Conservation (phyloP, 2,329 filamentous ascomycete species). For the Alternaria atra region DNA sequence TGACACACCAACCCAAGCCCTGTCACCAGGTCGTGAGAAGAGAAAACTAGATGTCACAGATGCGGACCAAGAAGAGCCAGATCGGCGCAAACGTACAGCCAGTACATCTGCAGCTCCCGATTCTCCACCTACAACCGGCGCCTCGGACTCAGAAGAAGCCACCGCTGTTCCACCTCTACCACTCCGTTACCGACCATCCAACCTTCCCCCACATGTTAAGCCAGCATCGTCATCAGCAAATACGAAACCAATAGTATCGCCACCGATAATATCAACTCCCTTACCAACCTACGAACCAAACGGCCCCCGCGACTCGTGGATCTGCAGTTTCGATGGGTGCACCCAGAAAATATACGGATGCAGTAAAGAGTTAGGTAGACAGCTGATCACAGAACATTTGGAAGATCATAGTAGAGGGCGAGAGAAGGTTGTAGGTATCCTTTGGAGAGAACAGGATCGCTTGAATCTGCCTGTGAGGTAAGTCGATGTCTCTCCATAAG, state of each 20-base stretch:
- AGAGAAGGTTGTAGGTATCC: constrained; percentile 59
- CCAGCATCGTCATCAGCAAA: constrained; percentile 6
- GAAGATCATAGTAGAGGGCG: constrained; percentile 67
- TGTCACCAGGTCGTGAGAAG: constrained; percentile 38
- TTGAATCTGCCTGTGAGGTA: constrained; percentile 53
- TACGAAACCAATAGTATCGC: constrained; percentile 22
- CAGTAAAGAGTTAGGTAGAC: constrained; percentile 64
- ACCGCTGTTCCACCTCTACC: constrained; percentile 32
- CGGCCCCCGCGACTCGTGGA: constrained; percentile 71
- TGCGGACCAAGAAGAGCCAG: constrained; percentile 24
- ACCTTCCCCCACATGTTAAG: not conserved
- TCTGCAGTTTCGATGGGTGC: constrained; percentile 71
- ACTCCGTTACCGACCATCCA: constrained; percentile 32
- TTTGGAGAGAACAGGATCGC: constrained; percentile 62
- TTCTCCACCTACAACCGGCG: constrained; percentile 29
- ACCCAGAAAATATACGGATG: constrained; percentile 70
- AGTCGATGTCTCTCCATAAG: constrained; percentile 17
- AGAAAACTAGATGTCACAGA: constrained; percentile 35
- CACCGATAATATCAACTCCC: constrained; percentile 41
- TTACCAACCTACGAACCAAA: constrained; percentile 50
- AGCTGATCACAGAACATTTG: constrained; percentile 69
- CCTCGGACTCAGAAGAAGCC: constrained; percentile 24
- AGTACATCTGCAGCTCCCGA: constrained; percentile 31
- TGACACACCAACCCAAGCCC: constrained; percentile 42
- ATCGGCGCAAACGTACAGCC: constrained; percentile 40